Base-by-base conservation (phyloP, 148 eudicot genomes). In the Dianthus caryophyllus region DNA sequence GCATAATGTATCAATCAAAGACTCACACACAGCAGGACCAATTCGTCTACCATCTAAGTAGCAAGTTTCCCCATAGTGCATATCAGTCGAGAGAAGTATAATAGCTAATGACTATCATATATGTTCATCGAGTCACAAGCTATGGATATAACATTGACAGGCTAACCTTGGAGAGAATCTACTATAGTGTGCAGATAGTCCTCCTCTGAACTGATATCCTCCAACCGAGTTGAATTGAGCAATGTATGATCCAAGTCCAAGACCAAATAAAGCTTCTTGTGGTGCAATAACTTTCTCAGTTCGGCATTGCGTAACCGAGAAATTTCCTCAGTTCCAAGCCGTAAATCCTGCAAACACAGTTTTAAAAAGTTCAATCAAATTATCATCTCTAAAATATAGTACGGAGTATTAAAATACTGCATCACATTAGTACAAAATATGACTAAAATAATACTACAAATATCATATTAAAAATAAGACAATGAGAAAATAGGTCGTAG, bases 201-300 rank as follows among this genome's bases (percentile, higher is more conserved):
- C 76, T 94, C 98, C 26, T 86, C 92, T 20, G 76, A 65, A 21
- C 63, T 78, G 39, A 94, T 64, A 69, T 94, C 96, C 11, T 71
- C 50, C 22, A 94, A 21, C 41, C 88, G 79, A 29, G 90, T 83
- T 78, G 98, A 94, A 76, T 94, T 94, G 14, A 94, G 90, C 60
- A 94, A 78, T 43, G 97, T 94, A 49, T 90, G 97, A 75, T 94
- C 98, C 75, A 94, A 83, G 80, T 94, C 98, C 58, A 94, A 87
- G 49, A 94, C 90, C 78, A 94, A 73, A 74, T 71, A 78, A 30
- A 94, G 97, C 75, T 94, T 94, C 70, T 79, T 86, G 27, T 73
- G 78, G 31, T 75, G 76, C 20, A 88, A 73, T 77, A 94, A 71
- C 55, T 78, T 73, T 73, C 84, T 84, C 51, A 83, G 66, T 66